A percentile compares a stretch with the other conserved stretches of the same genome.
These are phyloP conservation scores for Ascochyta fabae DNA, from an alignment of 2,329 filamentous ascomycete species.

Conservation along the genomic window DNA sequence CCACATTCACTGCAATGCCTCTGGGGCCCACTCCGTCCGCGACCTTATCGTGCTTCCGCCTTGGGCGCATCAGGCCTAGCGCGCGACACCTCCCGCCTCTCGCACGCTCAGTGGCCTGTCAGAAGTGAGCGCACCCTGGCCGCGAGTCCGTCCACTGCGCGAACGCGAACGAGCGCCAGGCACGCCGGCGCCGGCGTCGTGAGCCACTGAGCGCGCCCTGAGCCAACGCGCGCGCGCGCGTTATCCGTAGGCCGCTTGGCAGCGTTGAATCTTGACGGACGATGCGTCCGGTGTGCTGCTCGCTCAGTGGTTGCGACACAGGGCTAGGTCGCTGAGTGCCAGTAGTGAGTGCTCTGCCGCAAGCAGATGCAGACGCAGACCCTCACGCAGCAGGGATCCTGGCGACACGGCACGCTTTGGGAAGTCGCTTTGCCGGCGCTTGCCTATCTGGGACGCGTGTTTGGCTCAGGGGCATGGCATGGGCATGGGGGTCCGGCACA, in stretches of 20 bases:
- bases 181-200: constrained; percentile 8
- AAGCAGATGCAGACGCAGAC: constrained; percentile 2
- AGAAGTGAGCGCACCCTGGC: constrained; percentile 5
- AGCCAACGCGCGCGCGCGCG: not conserved
- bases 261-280: not conserved
- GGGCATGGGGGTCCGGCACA: constrained; percentile 17
- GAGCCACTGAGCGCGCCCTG: not conserved
- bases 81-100: constrained; percentile 23
- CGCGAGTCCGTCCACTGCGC: constrained; percentile 14
- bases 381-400: constrained; percentile 12
- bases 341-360: not conserved
- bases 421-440: constrained; percentile 21
- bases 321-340: too few relatives aligned
- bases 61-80: constrained; percentile 21
- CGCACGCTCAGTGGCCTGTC: constrained; percentile 19
- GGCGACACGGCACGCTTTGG: constrained; percentile 23
- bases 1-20: constrained; percentile 26
- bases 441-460: constrained; percentile 23
- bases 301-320: not conserved
- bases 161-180: constrained; percentile 21
- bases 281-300: constrained; percentile 1
- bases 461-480: constrained; percentile 11
- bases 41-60: constrained; percentile 31
- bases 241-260: too few relatives aligned
- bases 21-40: constrained; percentile 8